Evolutionary conservation across 176 grass and related monocot genomes (phyloP).

Genomic region (sorghum (Sorghum bicolor)): Sorghum_bicolor_NCBIv3 NC_012874.2:4444501-4445000

Average conservation of each 20-base stretch:
- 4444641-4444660: constrained; percentile 42
- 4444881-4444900: neutral
- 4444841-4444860: neutral
- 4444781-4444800: neutral
- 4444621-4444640: constrained; percentile 58
- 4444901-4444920: neutral
- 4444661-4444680: constrained; percentile 43
- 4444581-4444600: constrained; percentile 52
- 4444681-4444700: constrained; percentile 29
- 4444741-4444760: constrained; percentile 9
- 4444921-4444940: neutral
- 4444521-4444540: too few species aligned
- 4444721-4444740: constrained; percentile 30
- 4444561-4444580: too few species aligned
- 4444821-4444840: neutral
- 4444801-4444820: neutral
- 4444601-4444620: constrained; percentile 59
- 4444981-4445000: too few species aligned
- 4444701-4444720: constrained; percentile 20
- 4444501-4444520: too few species aligned
- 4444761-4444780: neutral
- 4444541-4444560: too few species aligned
- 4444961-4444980: too few species aligned
- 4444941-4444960: too few species aligned
- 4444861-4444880: neutral